Percentiles rank a stretch among this genome's conserved stretches.
These are phyloP conservation scores for Chalara sp. DNA, from an alignment of 2,329 filamentous ascomycete genomes.

Conservation along the genomic window DNA sequence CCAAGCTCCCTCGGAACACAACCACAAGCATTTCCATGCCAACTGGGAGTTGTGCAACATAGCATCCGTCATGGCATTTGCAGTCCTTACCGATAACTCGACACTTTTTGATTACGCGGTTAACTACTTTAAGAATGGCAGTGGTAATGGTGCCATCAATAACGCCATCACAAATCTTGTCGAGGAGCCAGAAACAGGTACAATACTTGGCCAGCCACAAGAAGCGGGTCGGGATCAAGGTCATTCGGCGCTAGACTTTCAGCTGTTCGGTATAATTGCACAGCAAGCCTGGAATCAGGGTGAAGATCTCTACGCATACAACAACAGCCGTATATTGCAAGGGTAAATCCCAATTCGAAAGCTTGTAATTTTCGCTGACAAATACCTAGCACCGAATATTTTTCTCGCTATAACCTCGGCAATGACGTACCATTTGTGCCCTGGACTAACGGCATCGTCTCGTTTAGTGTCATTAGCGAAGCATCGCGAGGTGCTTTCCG, in stretches of 20 bases:
- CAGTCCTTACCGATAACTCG: slow-evolving; percentile 34
- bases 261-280: slow-evolving; percentile 32
- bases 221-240: slow-evolving; percentile 39
- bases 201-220: slow-evolving; percentile 30
- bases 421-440: slow-evolving; percentile 33
- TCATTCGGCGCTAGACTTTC: slow-evolving; percentile 33
- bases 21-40: slow-evolving; percentile 5
- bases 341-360: slow-evolving; percentile 14
- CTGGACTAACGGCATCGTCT: slow-evolving; percentile 1
- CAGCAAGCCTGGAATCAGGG: slow-evolving; percentile 38
- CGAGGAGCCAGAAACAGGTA: slow-evolving; percentile 1
- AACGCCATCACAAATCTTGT: slow-evolving; percentile 21
- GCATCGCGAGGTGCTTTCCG: slow-evolving; percentile 28
- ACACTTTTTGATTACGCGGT: slow-evolving; percentile 30
- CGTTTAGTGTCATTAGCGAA: neutral
- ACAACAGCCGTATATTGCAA: slow-evolving; percentile 30
- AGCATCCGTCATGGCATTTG: slow-evolving; percentile 33
- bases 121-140: slow-evolving; percentile 6
- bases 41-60: slow-evolving; percentile 39
- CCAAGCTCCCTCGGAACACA: slow-evolving; percentile 19
- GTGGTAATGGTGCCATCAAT: slow-evolving; percentile 3
- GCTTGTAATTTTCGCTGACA: neutral
- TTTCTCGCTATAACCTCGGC: slow-evolving; percentile 35
- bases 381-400: slow-evolving; percentile 25
- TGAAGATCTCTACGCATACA: slow-evolving; percentile 27